phyloP scores from a whole-genome alignment of 2,329 filamentous ascomycete genomes.

The Cryphonectria naterciae region DNA sequence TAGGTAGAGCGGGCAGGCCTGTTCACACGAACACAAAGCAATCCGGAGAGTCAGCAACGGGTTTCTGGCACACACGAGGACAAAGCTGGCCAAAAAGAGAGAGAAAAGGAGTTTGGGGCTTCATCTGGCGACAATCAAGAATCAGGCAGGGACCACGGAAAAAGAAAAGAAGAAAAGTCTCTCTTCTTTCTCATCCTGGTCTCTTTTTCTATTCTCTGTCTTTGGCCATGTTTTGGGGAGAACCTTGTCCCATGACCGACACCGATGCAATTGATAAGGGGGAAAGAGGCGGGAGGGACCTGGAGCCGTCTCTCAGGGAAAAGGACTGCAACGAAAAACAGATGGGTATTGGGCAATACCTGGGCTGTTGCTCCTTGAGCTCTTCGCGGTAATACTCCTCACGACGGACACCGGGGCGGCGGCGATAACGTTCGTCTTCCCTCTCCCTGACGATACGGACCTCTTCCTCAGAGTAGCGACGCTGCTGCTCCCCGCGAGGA shows the following conservation, averaged over 20 bases:
- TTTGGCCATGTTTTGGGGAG: background rate
- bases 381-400: slow-evolving; percentile 58
- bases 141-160: background rate
- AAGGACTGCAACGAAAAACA: slow-evolving; percentile 26
- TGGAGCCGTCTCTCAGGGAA: slow-evolving; percentile 28
- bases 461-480: slow-evolving; percentile 79
- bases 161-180: no score
- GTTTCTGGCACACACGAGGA: background rate
- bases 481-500: slow-evolving; percentile 60
- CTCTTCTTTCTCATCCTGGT: background rate
- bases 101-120: background rate
- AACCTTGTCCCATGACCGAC: slow-evolving; percentile 9
- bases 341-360: slow-evolving; percentile 30
- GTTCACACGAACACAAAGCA: slow-evolving; percentile 29
- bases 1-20: slow-evolving; percentile 49
- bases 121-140: background rate
- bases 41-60: slow-evolving; percentile 17
- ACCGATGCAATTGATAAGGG: background rate
- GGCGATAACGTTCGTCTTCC: slow-evolving; percentile 76
- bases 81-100: no score
- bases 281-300: background rate
- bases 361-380: slow-evolving; percentile 39
- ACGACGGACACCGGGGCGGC: slow-evolving; percentile 68
- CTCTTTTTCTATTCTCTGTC: background rate
- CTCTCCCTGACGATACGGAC: slow-evolving; percentile 77